A percentile compares a stretch with the other conserved stretches of the same genome.
Evolutionary conservation across 352 stramenopile genomes (phyloP).

Genomic region (Globisporangium nunn): DNA sequence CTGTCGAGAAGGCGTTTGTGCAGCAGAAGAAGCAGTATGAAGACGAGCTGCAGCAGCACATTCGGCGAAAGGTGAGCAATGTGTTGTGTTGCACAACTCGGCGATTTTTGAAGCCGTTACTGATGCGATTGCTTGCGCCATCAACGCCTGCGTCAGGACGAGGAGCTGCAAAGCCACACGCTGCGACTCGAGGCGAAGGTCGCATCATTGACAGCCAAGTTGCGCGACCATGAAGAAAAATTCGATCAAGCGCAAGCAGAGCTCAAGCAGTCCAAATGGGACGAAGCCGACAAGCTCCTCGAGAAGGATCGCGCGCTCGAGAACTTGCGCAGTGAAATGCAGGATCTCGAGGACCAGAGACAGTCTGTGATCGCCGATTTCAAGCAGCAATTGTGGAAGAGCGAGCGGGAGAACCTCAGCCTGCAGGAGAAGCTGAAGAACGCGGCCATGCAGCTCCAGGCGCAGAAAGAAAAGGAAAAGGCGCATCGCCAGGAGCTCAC

Average conservation of each 20-base stretch:
- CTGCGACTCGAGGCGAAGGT: constrained; percentile 33
- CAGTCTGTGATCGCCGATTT: constrained; percentile 28
- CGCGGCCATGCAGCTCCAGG: constrained; percentile 27
- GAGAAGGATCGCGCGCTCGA: constrained; percentile 62
- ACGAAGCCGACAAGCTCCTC: constrained; percentile 46
- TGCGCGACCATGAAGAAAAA: constrained; percentile 47
- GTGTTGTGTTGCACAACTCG: too few relatives aligned
- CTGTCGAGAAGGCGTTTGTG: constrained; percentile 77
- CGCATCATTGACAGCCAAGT: constrained; percentile 30
- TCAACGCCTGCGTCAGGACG: constrained; percentile 11
- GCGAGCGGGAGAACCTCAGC: constrained; percentile 31
- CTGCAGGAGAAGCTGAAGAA: constrained; percentile 51
- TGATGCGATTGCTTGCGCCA: background rate
- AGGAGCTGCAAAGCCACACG: constrained; percentile 20
- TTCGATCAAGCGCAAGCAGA: constrained; percentile 39
- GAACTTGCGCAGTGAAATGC: constrained; percentile 29
- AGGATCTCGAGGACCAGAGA: constrained; percentile 56
- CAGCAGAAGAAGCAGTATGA: constrained; percentile 81
- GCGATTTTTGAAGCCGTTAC: too few relatives aligned
- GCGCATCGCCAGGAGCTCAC: constrained; percentile 42
- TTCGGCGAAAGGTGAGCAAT: constrained; percentile 42
- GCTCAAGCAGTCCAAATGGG: constrained; percentile 56
- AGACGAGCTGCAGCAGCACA: constrained; percentile 42
- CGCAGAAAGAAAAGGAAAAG: constrained; percentile 62
- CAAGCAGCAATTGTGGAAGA: constrained; percentile 46